A percentile compares a stretch with the other conserved stretches of the same genome.
Conservation (phyloP, 2,329 filamentous ascomycete species). For the Aspergillus sergii region DNA sequence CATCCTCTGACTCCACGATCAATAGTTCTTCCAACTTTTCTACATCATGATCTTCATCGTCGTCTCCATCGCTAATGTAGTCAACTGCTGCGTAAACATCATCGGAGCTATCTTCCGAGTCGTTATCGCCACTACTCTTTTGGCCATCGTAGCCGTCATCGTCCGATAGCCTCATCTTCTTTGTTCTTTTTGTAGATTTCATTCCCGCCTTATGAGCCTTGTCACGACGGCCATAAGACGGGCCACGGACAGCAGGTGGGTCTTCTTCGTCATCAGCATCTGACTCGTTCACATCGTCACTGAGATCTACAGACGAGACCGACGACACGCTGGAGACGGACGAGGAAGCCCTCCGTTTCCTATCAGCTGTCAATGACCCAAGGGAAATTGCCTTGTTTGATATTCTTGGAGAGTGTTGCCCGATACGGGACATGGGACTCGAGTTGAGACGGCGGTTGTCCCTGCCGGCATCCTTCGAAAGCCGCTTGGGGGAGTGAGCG, state of each 20-base stretch:
- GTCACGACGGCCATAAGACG: constrained; percentile 44
- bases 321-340: constrained; percentile 43
- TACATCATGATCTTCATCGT: constrained; percentile 78
- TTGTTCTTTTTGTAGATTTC: constrained; percentile 35
- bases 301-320: constrained; percentile 39
- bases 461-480: constrained; percentile 29
- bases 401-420: constrained; percentile 29
- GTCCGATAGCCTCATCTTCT: constrained; percentile 37
- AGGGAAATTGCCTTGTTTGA: constrained; percentile 28
- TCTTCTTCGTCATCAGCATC: constrained; percentile 49
- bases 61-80: constrained; percentile 76
- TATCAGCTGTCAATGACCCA: constrained; percentile 25
- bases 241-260: constrained; percentile 42
- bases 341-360: constrained; percentile 39
- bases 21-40: constrained; percentile 76
- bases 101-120: constrained; percentile 53
- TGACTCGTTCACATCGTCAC: constrained; percentile 40
- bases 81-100: constrained; percentile 78
- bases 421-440: constrained; percentile 26
- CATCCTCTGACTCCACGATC: constrained; percentile 57
- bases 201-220: constrained; percentile 45
- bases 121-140: constrained; percentile 33
- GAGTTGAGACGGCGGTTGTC: constrained; percentile 24
- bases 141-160: constrained; percentile 36
- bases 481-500: constrained; percentile 30